phyloP scores from a whole-genome alignment of 2,329 filamentous ascomycete species.

The Claviceps sorghi region DNA sequence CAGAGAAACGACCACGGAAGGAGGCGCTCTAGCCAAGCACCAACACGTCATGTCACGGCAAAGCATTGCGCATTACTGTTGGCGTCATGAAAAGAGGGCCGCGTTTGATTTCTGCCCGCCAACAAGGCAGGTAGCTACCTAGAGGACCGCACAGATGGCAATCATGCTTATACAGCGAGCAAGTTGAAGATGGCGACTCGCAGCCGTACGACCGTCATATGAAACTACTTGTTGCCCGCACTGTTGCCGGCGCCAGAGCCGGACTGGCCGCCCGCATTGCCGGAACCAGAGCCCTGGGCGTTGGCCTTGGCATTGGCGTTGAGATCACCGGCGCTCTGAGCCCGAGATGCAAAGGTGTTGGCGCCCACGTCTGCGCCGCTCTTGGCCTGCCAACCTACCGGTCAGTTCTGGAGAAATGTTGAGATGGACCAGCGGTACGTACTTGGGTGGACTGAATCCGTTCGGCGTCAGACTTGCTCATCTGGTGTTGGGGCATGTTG shows the following conservation, averaged over 20 bases:
- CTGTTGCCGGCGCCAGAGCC: neutral
- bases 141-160: neutral
- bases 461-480: neutral
- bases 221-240: neutral
- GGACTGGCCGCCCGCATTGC: neutral
- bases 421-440: neutral
- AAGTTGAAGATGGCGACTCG: neutral
- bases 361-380: neutral
- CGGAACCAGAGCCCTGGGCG: neutral
- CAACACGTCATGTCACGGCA: too few species aligned
- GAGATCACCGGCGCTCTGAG: constrained; percentile 3
- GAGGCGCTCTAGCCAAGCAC: too few species aligned
- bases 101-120: neutral
- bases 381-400: neutral
- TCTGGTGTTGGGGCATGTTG: neutral
- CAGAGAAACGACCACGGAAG: too few species aligned
- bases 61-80: too few species aligned
- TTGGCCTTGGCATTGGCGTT: neutral
- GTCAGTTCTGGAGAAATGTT: neutral
- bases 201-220: neutral
- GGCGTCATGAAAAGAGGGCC: too few species aligned
- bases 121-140: neutral
- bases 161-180: neutral
- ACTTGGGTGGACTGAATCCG: neutral
- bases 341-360: neutral